Evolutionary conservation across 2,329 filamentous ascomycete species (phyloP), one percentile per base, ranked within the genome.

Genomic region (Aspergillus udagawae): DNA sequence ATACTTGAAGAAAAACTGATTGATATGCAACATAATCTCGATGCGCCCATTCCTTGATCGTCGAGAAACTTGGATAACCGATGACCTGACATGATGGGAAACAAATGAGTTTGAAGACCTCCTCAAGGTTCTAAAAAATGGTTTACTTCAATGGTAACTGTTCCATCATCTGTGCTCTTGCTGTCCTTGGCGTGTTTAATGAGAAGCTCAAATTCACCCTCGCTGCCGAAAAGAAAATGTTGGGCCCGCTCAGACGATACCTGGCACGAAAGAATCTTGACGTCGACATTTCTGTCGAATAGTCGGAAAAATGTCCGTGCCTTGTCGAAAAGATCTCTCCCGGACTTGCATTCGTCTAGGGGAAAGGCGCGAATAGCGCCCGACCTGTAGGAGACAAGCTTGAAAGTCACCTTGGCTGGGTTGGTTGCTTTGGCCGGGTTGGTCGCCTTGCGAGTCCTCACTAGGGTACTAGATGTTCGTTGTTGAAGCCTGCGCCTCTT

Each of bases 161-260:
- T n/a, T 4, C 10, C 51, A 2, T 20, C 53, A 27, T 32, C 35
- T 29, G 32, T 28, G 27, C 27, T 20, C 2, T n/a, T 44, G 14
- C 52, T 10, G 12, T 38, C 47, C 28, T 41, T 50, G 10, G 63
- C 53, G 8, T 64, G 64, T 3, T 62, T 53, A 20, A 64, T 55
- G 3, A 68, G 58, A 6, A 65, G 54, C 12, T 52, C 41, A 27
- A 66, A 67, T n/a, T 68, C 65, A 3, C 63, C 63, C 4, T 61
- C 49, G 8, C 58, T 63, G 0, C 59, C 59, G 14, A 65, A 63
- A 4, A 70, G 28, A 28, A 61, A 68, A 4, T 66, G 56, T 12
- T 58, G 56, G 6, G 54, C 52, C n/a, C 48, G 35, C 17, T 53
- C 51, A 1, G 56, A 55, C 3, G 51, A 25, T 17, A 62, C 58